phyloP scores from a whole-genome alignment of 495 filamentous ascomycete genomes.

The Hypoxylon lenormandii region DNA sequence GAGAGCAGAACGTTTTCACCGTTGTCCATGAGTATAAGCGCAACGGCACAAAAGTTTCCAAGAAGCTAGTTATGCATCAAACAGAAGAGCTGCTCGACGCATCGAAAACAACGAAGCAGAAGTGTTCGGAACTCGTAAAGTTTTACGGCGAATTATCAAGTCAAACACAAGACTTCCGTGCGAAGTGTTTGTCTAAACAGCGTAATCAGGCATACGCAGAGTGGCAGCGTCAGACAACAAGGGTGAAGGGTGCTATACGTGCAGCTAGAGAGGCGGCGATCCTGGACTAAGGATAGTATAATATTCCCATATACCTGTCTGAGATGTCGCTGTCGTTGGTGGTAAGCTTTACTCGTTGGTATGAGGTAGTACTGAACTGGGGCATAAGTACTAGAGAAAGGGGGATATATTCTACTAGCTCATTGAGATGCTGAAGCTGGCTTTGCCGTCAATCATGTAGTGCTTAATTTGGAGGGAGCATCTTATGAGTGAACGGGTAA shows the following conservation, averaged over 20 bases:
- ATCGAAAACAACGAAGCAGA: conserved; percentile 18
- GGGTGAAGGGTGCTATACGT: conserved; percentile 27
- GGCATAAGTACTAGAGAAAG: background rate
- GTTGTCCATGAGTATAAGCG: conserved; percentile 36
- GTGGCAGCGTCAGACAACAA: conserved; percentile 31
- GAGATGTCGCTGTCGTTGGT: background rate
- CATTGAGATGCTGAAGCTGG: background rate
- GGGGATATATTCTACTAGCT: background rate
- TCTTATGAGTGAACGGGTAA: background rate
- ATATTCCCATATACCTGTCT: background rate
- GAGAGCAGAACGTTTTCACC: conserved; percentile 31
- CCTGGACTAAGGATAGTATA: conserved; percentile 7
- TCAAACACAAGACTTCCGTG: conserved; percentile 25
- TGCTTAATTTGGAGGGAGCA: background rate
- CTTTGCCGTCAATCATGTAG: background rate
- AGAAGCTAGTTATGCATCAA: conserved; percentile 26
- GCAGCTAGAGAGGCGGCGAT: conserved; percentile 26
- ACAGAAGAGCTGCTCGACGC: conserved; percentile 20
- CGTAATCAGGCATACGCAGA: conserved; percentile 32
- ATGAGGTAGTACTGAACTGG: background rate
- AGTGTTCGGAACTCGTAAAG: conserved; percentile 21
- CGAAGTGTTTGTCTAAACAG: conserved; percentile 25
- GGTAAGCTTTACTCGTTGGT: background rate
- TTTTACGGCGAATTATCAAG: conserved; percentile 35
- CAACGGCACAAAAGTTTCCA: conserved; percentile 25